Conservation (phyloP, 1,284 basidiomycete genomes). For the Papiliotrema terrestris region DNA sequence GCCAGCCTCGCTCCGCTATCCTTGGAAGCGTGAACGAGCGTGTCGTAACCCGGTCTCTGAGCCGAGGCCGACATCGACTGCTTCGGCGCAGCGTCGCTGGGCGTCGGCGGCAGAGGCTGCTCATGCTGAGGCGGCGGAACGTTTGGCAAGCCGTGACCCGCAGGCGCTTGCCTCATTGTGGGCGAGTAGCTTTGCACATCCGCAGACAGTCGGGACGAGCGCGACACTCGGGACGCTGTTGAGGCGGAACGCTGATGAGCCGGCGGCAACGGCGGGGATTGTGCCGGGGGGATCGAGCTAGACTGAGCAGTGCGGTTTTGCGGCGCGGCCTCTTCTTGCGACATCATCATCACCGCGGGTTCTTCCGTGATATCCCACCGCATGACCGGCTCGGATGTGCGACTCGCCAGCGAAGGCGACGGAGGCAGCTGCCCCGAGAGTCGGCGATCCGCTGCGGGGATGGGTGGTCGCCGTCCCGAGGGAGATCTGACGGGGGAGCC, state of each 20-base stretch:
- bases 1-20: slow-evolving; percentile 70
- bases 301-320: slow-evolving; percentile 2
- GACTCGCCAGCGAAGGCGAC: slow-evolving; percentile 8
- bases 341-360: slow-evolving; percentile 22
- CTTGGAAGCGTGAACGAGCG: slow-evolving; percentile 66
- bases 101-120: slow-evolving; percentile 4
- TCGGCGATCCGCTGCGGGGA: slow-evolving; percentile 4
- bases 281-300: slow-evolving; percentile 2
- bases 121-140: background rate
- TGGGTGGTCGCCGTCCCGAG: slow-evolving; percentile 11
- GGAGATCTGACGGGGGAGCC: slow-evolving; percentile 10
- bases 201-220: background rate
- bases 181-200: background rate
- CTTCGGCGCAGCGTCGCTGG: background rate
- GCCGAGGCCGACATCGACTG: background rate
- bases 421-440: background rate
- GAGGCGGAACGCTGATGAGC: slow-evolving; percentile 23
- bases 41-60: slow-evolving; percentile 50
- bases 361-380: slow-evolving; percentile 14
- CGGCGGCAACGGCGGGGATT: slow-evolving; percentile 1
- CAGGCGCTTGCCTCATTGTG: background rate
- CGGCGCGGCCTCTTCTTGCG: slow-evolving; percentile 6
- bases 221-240: slow-evolving; percentile 12
- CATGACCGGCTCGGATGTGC: background rate
- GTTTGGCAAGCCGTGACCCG: background rate